Percentiles rank a stretch among this genome's conserved stretches.
Conservation (phyloP, 768 basidiomycete genomes). For the Boletus subparvulus region DNA sequence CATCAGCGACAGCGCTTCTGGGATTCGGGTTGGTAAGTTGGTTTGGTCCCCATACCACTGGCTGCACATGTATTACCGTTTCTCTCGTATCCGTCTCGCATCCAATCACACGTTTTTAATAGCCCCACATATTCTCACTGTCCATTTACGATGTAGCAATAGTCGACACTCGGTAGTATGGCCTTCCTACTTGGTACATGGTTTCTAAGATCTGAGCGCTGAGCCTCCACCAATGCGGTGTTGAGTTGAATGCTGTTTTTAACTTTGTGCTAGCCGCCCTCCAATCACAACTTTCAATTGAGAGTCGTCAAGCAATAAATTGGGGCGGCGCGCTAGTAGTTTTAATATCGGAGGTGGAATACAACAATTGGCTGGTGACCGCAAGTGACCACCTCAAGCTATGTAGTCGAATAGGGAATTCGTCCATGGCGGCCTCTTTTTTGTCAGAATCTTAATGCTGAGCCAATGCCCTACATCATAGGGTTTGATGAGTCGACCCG, state of each 20-base stretch:
- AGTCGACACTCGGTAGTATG: conserved; percentile 32
- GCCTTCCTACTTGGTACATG: conserved; percentile 20
- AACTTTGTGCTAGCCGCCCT: background rate
- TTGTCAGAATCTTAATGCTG: background rate
- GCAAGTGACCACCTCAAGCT: background rate
- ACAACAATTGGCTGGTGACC: no score
- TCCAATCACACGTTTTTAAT: conserved; percentile 20
- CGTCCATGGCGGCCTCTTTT: no score
- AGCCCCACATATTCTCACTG: conserved; percentile 27
- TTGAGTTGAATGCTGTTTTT: conserved; percentile 2
- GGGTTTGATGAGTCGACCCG: no score
- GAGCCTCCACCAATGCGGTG: no score
- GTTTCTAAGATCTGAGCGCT: background rate
- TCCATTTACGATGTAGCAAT: conserved; percentile 36
- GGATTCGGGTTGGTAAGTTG: conserved; percentile 15
- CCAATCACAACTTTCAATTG: no score
- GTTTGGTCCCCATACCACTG: conserved; percentile 19
- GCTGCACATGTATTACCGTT: conserved; percentile 7
- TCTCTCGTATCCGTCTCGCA: conserved; percentile 14
- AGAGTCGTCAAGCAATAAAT: no score
- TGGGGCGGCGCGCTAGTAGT: no score
- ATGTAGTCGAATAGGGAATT: background rate
- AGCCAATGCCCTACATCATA: background rate
- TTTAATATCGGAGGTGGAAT: background rate
- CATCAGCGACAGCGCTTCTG: conserved; percentile 5